phyloP scores from a whole-genome alignment of 2,329 filamentous ascomycete genomes.

The Diaporthe citrichinensis region DNA sequence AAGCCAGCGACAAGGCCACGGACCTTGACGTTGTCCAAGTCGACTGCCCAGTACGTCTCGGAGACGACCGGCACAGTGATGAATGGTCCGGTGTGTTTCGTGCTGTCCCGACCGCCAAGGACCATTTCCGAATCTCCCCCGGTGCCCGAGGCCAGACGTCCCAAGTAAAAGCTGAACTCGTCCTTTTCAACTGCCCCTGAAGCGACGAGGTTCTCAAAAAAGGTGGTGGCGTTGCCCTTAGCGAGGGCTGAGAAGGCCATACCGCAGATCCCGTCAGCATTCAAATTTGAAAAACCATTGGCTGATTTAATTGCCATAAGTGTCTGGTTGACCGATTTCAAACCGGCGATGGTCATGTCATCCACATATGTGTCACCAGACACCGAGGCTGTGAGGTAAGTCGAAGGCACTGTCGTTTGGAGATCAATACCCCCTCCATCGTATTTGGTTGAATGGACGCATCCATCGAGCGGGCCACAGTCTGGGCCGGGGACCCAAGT shows the following conservation, averaged over 20 bases:
- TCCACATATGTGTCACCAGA: not conserved
- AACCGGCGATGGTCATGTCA: not conserved
- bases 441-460: not conserved
- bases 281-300: not conserved
- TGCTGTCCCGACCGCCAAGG: conserved; percentile 2
- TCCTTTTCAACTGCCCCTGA: not conserved
- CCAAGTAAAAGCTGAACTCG: not conserved
- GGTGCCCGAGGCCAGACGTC: not conserved
- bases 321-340: not conserved
- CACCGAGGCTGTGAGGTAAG: not conserved
- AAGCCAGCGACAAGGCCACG: not conserved
- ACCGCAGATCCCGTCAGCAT: not conserved
- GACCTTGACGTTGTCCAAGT: not conserved
- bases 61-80: not conserved
- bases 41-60: not conserved
- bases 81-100: not conserved
- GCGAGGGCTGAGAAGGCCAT: not conserved
- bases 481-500: not conserved
- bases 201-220: not conserved
- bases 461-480: not conserved
- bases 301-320: not conserved
- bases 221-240: not conserved
- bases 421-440: not conserved
- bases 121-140: not conserved
- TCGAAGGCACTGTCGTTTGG: not conserved